A percentile compares a stretch with the other conserved stretches of the same genome.
These are phyloP conservation scores for Neostapfia colusana DNA, from an alignment of 176 grass and related monocot genomes.

Conservation along the genomic window DNA sequence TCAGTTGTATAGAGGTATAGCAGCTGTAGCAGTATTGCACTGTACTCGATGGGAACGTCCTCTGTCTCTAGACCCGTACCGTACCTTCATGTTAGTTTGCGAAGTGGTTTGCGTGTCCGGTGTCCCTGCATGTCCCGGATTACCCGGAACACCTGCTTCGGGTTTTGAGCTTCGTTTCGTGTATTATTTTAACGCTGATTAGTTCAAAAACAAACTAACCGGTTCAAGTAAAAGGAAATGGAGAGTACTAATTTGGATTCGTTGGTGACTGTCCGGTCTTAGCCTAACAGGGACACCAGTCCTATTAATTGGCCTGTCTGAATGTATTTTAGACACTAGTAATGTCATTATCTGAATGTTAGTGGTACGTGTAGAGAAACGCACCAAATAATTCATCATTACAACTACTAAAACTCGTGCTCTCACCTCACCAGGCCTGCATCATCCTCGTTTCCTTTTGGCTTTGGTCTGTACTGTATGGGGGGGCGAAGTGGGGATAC, in stretches of 20 bases:
- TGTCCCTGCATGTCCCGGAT: slow-evolving; percentile 1
- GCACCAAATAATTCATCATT: neutral
- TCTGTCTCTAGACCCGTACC: neutral
- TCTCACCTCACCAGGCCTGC: neutral
- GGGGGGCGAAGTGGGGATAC: neutral
- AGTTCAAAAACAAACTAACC: too few relatives aligned
- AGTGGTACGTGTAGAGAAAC: neutral
- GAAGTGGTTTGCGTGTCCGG: slow-evolving; percentile 28
- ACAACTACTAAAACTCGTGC: neutral
- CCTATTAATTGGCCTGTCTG: neutral
- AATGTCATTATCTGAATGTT: neutral
- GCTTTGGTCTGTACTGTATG: neutral
- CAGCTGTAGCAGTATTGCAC: neutral
- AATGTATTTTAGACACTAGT: neutral
- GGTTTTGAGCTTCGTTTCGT: neutral
- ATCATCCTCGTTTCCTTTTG: neutral
- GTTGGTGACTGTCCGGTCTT: slow-evolving; percentile 6
- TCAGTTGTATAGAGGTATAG: neutral
- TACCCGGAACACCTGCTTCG: slow-evolving; percentile 16
- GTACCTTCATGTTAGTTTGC: neutral
- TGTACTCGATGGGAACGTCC: too few relatives aligned
- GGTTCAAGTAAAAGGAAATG: too few relatives aligned
- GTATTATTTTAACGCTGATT: too few relatives aligned
- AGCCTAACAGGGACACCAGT: neutral
- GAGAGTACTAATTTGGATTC: neutral